Base-by-base conservation (phyloP, 1,284 basidiomycete species). In the Fomes fomentarius region DNA sequence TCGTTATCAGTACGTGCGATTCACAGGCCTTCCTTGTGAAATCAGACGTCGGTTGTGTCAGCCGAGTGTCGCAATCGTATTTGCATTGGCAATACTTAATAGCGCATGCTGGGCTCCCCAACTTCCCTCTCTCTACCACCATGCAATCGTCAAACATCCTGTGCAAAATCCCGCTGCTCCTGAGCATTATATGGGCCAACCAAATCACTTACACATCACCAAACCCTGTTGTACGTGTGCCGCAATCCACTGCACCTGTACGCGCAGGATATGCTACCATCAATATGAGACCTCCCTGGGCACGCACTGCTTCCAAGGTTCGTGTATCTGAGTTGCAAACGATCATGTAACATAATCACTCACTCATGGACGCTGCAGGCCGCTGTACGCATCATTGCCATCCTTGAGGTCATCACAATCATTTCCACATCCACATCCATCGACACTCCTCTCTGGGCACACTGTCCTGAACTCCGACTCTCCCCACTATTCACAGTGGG, bases 151-250 rank as follows among this genome's bases (percentile, higher is more conserved):
- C n/a, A 6, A 41, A 0, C 14, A 26, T 19, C 4, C 12, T 34
- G 5, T 15, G 38, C 28, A 60, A 60, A 30, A 50, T 54, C 34
- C 54, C 54, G 8, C 44, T 56, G 25, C 25, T 60, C 1, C 21
- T 60, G 4, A 43, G 25, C 9, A 34, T 46, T 8, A 6, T 55
- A 6, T 50, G 43, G 57, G 50, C 57, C 12, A 47, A 58, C 50
- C 25, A 42, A n/a, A 26, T 55, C 34, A 40, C 49, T 1, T 55
- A 55, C 26, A 50, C 53, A 15, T 33, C 57, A 0, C 57, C 57
- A 1, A 50, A 26, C 14, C 44, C 57, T 14, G 45, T 47, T 28
- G 50, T 46, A 4, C 25, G 35, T 15, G 26, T 17, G 12, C 21
- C 44, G 15, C 14, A 38, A 2, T 24, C 30, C 1, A 39, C 30